Evolutionary conservation across 2,329 filamentous ascomycete species (phyloP), one percentile per base, ranked within the genome.

Genomic region (Tolypocladium nubicola): DNA sequence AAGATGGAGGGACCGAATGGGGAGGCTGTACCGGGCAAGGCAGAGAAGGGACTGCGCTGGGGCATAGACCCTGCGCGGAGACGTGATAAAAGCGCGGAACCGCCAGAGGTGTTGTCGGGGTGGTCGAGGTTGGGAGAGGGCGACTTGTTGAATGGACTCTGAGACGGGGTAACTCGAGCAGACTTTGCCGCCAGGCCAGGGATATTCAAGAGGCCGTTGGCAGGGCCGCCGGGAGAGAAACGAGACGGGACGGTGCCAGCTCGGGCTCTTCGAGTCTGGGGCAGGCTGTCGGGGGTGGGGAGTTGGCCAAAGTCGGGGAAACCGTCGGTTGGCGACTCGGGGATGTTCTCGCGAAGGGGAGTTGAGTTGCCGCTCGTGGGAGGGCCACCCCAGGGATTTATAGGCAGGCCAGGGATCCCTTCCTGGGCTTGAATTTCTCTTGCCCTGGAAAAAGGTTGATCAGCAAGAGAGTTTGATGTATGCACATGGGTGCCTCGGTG

Each of bases 351-450:
- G 68, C 94, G 90, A 55, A 99, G 82, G 64, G 94, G 94, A 47
- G 93, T 97, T 23, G 93, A 97, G 73, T 96, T 93, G 63, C 93
- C 94, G 71, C 93, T 97, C 57, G 93, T 96, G 53, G 94, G 93
- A 63, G 94, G 93, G 13, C 94, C 93, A 79, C 91, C 91, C 94
- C 94, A 97, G 49, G 88, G 87, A 68, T 86, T 84, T 55, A 87
- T 73, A 72, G 79, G 80, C 67, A 83, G 80, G 68, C 79, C 86
- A 70, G 78, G 76, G 54, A 96, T 80, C 55, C 92, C 92, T 81
- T 97, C 93, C 76, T 97, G 92, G 56, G 92, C 92, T 76, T 97
- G 93, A 61, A 97, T 97, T 74, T 99, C 94, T 71, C 94, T 84
- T 63, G 94, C 92, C 70, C 93, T 96, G 61, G n/a, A 38, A 55